phyloP scores from a whole-genome alignment of 169 alveolate species.

The Theileria annulata region DNA sequence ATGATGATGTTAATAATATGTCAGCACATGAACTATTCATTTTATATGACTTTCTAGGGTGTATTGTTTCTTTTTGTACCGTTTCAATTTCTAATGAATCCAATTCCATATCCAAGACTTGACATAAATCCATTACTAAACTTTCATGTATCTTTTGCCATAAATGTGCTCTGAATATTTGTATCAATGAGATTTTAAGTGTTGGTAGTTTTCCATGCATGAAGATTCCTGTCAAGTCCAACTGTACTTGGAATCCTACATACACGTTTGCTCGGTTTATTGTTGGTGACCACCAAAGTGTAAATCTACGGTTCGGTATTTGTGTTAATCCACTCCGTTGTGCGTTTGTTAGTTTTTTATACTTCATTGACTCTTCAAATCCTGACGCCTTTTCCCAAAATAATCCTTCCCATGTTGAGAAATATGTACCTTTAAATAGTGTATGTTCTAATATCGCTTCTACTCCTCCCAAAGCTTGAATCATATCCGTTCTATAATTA shows the following conservation, averaged over 20 bases:
- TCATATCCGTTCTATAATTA: slow-evolving; percentile 99
- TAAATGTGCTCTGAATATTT: slow-evolving; percentile 99
- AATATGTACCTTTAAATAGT: slow-evolving; percentile 99
- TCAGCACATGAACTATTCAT: slow-evolving; percentile 99
- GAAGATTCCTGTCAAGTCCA: slow-evolving; percentile 99
- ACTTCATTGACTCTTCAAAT: slow-evolving; percentile 99
- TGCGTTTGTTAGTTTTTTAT: slow-evolving; percentile 99
- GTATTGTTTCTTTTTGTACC: slow-evolving; percentile 99
- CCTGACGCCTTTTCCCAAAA: slow-evolving; percentile 99
- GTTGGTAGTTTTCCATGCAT: slow-evolving; percentile 99
- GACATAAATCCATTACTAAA: slow-evolving; percentile 98
- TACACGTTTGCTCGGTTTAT: slow-evolving; percentile 99
- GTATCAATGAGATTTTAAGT: slow-evolving; percentile 97
- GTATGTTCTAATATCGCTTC: slow-evolving; percentile 99
- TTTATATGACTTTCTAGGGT: slow-evolving; percentile 99
- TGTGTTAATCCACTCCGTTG: slow-evolving; percentile 98
- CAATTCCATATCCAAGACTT: slow-evolving; percentile 98
- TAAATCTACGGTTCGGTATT: slow-evolving; percentile 99
- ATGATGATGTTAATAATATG: slow-evolving; percentile 95
- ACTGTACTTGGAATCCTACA: slow-evolving; percentile 99
- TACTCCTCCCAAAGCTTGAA: slow-evolving; percentile 99
- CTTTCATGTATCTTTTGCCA: slow-evolving; percentile 99
- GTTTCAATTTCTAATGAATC: slow-evolving; percentile 98
- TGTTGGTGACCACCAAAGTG: slow-evolving; percentile 99
- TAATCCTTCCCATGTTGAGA: slow-evolving; percentile 99